Evolutionary conservation across 768 basidiomycete genomes (phyloP).

Genomic region (Lactifluus pinguis): DNA sequence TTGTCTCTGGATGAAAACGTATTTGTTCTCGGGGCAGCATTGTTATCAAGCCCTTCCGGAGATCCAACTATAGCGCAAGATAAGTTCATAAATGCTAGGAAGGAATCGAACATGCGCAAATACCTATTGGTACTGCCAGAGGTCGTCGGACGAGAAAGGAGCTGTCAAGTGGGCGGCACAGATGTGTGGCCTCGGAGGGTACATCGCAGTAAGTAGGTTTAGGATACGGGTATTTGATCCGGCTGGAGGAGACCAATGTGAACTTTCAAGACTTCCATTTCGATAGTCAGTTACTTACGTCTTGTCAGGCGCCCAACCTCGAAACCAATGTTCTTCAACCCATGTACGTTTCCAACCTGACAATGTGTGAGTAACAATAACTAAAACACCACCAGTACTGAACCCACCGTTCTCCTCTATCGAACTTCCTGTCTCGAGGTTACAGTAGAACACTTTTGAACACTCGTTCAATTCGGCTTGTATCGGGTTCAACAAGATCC

Average conservation of each 20-base stretch:
- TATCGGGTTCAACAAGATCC: conserved; percentile 29
- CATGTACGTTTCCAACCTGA: conserved; percentile 41
- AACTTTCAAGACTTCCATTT: not conserved
- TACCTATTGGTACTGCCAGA: conserved; percentile 27
- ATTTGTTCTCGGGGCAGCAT: not conserved
- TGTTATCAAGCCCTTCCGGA: not conserved
- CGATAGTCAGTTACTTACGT: not conserved
- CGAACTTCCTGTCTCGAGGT: conserved; percentile 27
- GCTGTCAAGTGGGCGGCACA: conserved; percentile 36
- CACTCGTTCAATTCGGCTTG: conserved; percentile 24
- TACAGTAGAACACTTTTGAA: conserved; percentile 34
- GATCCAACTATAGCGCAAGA: conserved; percentile 12
- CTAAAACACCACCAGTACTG: too few relatives aligned
- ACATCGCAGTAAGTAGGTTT: conserved; percentile 29
- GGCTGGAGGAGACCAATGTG: conserved; percentile 15
- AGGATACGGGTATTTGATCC: conserved; percentile 34
- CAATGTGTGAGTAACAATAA: too few relatives aligned
- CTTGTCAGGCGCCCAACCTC: conserved; percentile 1
- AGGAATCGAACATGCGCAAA: conserved; percentile 15
- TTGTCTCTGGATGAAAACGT: not conserved
- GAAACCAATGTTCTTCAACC: conserved; percentile 36
- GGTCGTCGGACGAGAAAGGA: conserved; percentile 22
- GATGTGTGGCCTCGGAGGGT: conserved; percentile 30
- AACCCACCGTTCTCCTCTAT: conserved; percentile 38
- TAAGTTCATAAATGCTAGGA: not conserved